A percentile compares a stretch with the other conserved stretches of the same genome.
These are phyloP conservation scores for Halenospora varia DNA, from an alignment of 495 filamentous ascomycete species.

Conservation along the genomic window DNA sequence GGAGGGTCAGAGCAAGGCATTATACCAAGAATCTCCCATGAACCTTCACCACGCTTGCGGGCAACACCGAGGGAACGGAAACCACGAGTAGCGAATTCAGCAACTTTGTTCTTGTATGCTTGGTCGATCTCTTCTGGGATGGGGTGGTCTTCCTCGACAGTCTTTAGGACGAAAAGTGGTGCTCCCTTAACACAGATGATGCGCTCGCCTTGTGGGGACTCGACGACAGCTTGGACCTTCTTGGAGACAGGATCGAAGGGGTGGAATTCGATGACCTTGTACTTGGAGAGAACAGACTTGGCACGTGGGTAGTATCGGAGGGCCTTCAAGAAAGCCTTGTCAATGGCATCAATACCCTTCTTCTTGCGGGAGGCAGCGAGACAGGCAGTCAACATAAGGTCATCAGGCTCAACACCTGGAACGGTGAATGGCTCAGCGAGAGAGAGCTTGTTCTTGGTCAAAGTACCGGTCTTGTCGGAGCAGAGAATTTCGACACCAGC, in stretches of 20 bases:
- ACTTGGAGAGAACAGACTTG: constrained; percentile 69
- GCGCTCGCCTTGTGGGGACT: constrained; percentile 74
- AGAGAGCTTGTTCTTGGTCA: constrained; percentile 91
- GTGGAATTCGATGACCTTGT: constrained; percentile 74
- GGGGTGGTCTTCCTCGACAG: constrained; percentile 74
- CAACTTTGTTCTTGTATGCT: constrained; percentile 85
- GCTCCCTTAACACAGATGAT: constrained; percentile 91
- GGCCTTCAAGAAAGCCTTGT: constrained; percentile 87
- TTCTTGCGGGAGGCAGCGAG: constrained; percentile 89
- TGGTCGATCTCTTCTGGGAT: constrained; percentile 68
- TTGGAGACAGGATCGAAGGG: constrained; percentile 95
- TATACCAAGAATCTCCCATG: constrained; percentile 90
- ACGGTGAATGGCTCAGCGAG: constrained; percentile 81
- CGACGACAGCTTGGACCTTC: constrained; percentile 81
- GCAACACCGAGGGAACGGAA: constrained; percentile 91
- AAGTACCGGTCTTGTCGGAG: constrained; percentile 93
- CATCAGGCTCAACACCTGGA: constrained; percentile 70
- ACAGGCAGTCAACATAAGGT: constrained; percentile 88
- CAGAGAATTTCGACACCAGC: constrained; percentile 95
- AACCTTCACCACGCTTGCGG: constrained; percentile 69
- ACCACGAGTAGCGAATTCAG: constrained; percentile 86
- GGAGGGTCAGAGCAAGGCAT: constrained; percentile 92
- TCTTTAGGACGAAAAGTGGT: constrained; percentile 77
- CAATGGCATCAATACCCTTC: constrained; percentile 92
- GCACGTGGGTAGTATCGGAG: constrained; percentile 74